Evolutionary conservation across 2,329 filamentous ascomycete species (phyloP).

Genomic region (Ambrosiella xylebori): DNA sequence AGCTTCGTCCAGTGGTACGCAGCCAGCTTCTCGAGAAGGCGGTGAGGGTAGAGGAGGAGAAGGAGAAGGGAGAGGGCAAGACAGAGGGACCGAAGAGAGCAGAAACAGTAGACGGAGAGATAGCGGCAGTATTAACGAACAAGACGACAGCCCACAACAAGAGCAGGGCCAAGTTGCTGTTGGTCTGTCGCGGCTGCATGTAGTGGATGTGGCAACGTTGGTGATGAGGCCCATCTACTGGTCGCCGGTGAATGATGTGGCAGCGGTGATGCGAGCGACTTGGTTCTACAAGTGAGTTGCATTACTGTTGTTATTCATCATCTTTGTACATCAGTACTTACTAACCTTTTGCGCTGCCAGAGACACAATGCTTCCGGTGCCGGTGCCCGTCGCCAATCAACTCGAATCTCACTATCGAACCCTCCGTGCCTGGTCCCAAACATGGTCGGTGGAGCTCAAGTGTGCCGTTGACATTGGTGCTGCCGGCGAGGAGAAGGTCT

Average conservation of each 20-base stretch:
- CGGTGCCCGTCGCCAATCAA: constrained; percentile 73
- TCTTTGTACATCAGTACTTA: neutral
- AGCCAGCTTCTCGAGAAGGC: constrained; percentile 1
- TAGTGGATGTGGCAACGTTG: constrained; percentile 65
- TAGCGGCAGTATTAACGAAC: too few species aligned
- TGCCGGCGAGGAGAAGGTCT: constrained; percentile 77
- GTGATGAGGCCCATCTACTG: constrained; percentile 97
- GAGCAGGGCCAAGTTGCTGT: constrained; percentile 48
- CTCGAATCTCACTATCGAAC: constrained; percentile 82
- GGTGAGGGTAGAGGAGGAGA: neutral
- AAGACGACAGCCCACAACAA: too few species aligned
- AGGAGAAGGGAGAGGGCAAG: neutral
- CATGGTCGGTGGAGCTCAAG: constrained; percentile 79
- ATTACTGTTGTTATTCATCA: neutral
- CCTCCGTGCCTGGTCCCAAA: constrained; percentile 73
- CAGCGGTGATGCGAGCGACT: constrained; percentile 65
- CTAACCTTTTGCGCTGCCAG: constrained; percentile 17
- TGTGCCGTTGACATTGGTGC: constrained; percentile 84
- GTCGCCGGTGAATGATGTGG: constrained; percentile 82
- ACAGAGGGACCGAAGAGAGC: neutral
- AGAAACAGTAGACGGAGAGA: neutral
- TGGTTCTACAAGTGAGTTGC: constrained; percentile 70
- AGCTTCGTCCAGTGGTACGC: neutral
- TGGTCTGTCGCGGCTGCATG: constrained; percentile 75
- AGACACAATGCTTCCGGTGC: constrained; percentile 82